Conservation (phyloP, 768 basidiomycete genomes). For the Neoboletus subvelutipes region DNA sequence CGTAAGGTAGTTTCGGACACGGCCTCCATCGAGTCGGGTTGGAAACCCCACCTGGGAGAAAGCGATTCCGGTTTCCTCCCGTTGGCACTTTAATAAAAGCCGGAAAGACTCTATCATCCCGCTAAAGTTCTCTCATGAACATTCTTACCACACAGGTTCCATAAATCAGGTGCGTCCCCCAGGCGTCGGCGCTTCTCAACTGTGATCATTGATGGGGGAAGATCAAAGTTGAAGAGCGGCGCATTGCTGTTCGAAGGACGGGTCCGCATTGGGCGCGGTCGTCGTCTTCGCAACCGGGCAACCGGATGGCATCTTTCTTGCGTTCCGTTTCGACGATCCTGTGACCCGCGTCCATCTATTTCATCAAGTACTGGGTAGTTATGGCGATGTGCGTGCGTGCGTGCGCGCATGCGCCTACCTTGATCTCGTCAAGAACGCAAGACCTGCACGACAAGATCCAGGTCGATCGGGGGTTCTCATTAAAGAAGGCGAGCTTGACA, state of each 20-base stretch:
- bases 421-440: background rate
- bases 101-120: constrained; percentile 69
- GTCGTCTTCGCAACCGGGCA: constrained; percentile 12
- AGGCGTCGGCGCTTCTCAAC: constrained; percentile 40
- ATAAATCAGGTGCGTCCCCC: background rate
- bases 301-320: background rate
- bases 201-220: constrained; percentile 42
- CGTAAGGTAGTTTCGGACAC: no score
- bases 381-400: constrained; percentile 1
- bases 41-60: constrained; percentile 45
- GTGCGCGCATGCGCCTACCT: background rate
- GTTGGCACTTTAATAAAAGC: constrained; percentile 43
- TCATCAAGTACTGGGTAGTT: background rate
- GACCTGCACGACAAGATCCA: background rate
- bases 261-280: constrained; percentile 40
- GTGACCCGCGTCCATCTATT: background rate
- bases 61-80: constrained; percentile 50
- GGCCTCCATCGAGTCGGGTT: constrained; percentile 59
- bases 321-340: background rate
- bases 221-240: constrained; percentile 38
- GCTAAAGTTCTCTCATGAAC: constrained; percentile 35
- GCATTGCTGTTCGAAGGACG: constrained; percentile 15
- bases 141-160: background rate
- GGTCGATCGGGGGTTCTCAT: constrained; percentile 24
- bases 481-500: constrained; percentile 24